These are phyloP conservation scores for Microdochium bolleyi DNA, from an alignment of 2,329 filamentous ascomycete genomes.

Conservation along the genomic window DNA sequence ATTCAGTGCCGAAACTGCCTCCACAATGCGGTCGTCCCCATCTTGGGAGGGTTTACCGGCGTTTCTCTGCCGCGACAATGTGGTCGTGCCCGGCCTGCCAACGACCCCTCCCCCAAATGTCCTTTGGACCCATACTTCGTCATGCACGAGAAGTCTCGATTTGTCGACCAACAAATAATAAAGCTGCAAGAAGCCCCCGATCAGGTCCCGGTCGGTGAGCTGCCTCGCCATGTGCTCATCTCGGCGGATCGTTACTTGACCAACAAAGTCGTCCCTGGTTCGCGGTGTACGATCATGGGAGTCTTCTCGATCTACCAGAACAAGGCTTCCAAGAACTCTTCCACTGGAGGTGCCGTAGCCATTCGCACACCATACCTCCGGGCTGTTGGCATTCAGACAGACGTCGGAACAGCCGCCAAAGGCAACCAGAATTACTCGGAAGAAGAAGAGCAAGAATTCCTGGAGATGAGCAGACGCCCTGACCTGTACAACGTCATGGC, in stretches of 20 bases:
- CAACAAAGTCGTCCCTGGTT: conserved; percentile 91
- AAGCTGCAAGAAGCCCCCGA: conserved; percentile 97
- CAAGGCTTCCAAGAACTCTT: conserved; percentile 74
- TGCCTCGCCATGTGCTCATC: conserved; percentile 89
- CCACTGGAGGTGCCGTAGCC: conserved; percentile 73
- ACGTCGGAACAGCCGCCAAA: conserved; percentile 82
- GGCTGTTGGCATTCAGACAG: conserved; percentile 85
- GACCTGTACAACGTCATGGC: conserved; percentile 91
- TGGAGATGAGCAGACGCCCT: conserved; percentile 80
- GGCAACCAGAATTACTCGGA: conserved; percentile 80
- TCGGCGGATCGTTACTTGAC: conserved; percentile 95
- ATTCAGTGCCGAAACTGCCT: conserved; percentile 86
- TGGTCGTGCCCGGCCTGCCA: conserved; percentile 51
- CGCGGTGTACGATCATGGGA: conserved; percentile 89
- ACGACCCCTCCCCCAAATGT: conserved; percentile 66
- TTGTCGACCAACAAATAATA: conserved; percentile 96
- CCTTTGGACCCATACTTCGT: conserved; percentile 95
- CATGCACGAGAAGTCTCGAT: conserved; percentile 84
- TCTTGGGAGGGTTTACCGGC: conserved; percentile 81
- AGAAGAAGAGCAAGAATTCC: conserved; percentile 94
- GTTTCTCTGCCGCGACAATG: conserved; percentile 79
- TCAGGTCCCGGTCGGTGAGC: conserved; percentile 91
- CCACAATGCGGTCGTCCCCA: conserved; percentile 59
- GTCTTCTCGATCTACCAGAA: conserved; percentile 97
- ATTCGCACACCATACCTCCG: conserved; percentile 93